Evolutionary conservation across 2,329 filamentous ascomycete genomes (phyloP), one percentile per base, ranked within the genome.

Genomic region (Helotiales sp.): DNA sequence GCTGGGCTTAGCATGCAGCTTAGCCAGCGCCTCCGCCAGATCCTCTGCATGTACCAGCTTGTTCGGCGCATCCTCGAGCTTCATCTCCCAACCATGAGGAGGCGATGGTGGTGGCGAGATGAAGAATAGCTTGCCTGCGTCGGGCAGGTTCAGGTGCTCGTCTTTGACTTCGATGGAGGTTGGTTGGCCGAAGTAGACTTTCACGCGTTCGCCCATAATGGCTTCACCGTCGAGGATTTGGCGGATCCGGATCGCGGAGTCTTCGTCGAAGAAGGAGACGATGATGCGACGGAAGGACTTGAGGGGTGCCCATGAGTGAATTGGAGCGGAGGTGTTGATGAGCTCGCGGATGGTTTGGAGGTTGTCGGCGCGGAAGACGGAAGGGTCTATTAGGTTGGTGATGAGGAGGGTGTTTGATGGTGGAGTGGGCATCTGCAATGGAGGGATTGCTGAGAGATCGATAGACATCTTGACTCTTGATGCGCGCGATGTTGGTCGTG

Each of bases 331-430:
- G 59, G 86, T 79, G 75, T 86, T 82, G 78, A 96, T 89, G 67
- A 93, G 87, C 63, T 89, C 85, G 77, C 89, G 89, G 75, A 95
- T 91, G 68, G 86, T 88, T 74, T 91, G 86, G 67, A 95, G 85
- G 79, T 93, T 93, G 69, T 90, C 85, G 20, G 91, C 84, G 66
- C 87, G 84, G 84, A 95, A 96, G 81, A 93, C 89, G 75, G 91
- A 88, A 67, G 84, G 81, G 71, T 92, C 87, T 76, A 89, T 82
- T 68, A 96, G 87, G 81, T 93, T 93, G 75, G 92, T 96, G 77
- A 96, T 90, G 75, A 96, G 87, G 65, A 96, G 88, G 0, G 92
- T 96, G 82, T 96, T 96, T 72, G 90, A 91, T 6, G 91, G 90
- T 63, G 89, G 87, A 28, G 91, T 89, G n/a, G 92, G 91, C 76